Base-by-base conservation (phyloP, 2,329 filamentous ascomycete species). In the Clarireedia monteithiana region DNA sequence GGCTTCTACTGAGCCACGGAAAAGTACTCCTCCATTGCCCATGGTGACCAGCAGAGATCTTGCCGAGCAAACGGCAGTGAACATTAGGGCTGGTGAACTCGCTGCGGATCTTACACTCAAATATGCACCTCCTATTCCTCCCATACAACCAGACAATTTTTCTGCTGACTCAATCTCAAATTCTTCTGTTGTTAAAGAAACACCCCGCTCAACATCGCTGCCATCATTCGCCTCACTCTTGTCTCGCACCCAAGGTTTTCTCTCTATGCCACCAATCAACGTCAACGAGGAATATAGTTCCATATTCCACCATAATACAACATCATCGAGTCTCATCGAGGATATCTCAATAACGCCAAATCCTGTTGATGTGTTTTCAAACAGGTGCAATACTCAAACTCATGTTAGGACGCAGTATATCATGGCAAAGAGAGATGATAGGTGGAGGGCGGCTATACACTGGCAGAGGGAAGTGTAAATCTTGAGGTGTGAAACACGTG, bases 291-390 rank as follows among this genome's bases (percentile, higher is more conserved):
- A 34, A 34, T 14, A 34, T 12, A 34, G 30, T 12, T 34, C 10
- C 3, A 12, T 34, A 12, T 34, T 34, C 26, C 24, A 7, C 15
- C 27, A 44, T 38, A 30, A 15, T 15, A 12, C 26, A 26, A 20
- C 17, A n/a, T 54, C 53, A 48, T 58, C 53, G 24, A 57, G 56
- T 26, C 34, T 49, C 23, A 45, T 62, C 23, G 60, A 64, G 44
- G 58, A 61, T 50, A 34, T 61, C 14, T 27, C 50, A 10, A 52
- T 51, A 6, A 26, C 34, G 4, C 50, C 39, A 23, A n/a, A 36
- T 38, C 30, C 30, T 34, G 30, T 34, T 9, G 30, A 34, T 34
- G 9, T 34, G 10, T 26, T 34, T 36, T 2, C 46, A 14, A 9
- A 12, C 15, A 14, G n/a, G 15, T 26, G 23, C 2, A 17, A 47